A percentile compares a stretch with the other conserved stretches of the same genome.
Conservation (phyloP, 1,284 basidiomycete species). For the Apiotrichum sp. region DNA sequence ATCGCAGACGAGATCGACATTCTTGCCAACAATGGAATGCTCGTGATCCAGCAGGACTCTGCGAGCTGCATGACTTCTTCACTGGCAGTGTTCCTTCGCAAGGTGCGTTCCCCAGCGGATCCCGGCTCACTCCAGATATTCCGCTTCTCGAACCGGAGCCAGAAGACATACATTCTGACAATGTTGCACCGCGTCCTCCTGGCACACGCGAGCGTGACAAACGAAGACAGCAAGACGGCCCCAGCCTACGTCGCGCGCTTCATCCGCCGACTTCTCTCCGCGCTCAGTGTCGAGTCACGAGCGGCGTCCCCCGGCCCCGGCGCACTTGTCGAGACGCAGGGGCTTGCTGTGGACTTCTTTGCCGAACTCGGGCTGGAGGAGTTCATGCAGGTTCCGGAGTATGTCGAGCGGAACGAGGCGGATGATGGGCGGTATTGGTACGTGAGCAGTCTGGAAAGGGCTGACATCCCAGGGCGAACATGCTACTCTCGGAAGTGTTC, state of each 20-base stretch:
- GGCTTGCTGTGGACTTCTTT: conserved; percentile 11
- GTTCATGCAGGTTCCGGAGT: conserved; percentile 27
- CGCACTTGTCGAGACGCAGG: background rate
- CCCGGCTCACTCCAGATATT: conserved; percentile 21
- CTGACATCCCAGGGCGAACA: conserved; percentile 3
- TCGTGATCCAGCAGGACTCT: conserved; percentile 37
- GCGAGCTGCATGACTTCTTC: conserved; percentile 32
- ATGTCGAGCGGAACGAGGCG: conserved; percentile 18
- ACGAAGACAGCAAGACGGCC: conserved; percentile 16
- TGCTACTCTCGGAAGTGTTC: conserved; percentile 4
- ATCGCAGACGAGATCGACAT: conserved; percentile 31
- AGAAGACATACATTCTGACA: conserved; percentile 15
- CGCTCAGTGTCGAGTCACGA: conserved; percentile 11
- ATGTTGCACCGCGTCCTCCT: conserved; percentile 18
- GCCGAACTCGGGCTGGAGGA: conserved; percentile 21
- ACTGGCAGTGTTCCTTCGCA: conserved; percentile 25
- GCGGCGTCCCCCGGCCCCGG: background rate
- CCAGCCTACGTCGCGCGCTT: conserved; percentile 21
- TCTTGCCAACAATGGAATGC: conserved; percentile 23
- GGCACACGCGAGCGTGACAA: conserved; percentile 15
- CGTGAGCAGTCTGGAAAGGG: background rate
- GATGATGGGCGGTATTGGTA: conserved; percentile 31
- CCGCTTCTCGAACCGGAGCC: conserved; percentile 15
- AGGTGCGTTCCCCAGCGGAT: conserved; percentile 11
- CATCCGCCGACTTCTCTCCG: conserved; percentile 14